Conservation (phyloP, 2,329 filamentous ascomycete genomes). For the Tolypocladium sp. region DNA sequence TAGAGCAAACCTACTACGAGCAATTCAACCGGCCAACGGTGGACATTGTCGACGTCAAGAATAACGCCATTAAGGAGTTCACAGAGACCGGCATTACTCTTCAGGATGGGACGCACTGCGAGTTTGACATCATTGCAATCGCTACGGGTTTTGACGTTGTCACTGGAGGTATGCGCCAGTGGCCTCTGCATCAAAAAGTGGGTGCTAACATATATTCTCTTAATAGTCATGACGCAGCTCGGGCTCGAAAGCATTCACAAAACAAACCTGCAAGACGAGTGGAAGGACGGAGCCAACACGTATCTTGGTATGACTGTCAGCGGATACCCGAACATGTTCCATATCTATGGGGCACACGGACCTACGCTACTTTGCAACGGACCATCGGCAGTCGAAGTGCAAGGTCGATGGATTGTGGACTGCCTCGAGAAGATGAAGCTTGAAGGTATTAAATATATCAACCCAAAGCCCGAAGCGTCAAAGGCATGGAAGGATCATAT, state of each 20-base stretch:
- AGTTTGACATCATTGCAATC: constrained; percentile 33
- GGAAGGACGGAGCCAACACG: constrained; percentile 29
- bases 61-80: constrained; percentile 30
- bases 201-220: not conserved
- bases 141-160: constrained; percentile 35
- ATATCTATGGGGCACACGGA: constrained; percentile 46
- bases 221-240: constrained; percentile 31
- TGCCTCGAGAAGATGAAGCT: constrained; percentile 37
- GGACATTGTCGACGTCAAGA: constrained; percentile 30
- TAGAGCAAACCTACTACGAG: constrained; percentile 36
- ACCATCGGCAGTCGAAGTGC: constrained; percentile 42
- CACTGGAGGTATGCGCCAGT: constrained; percentile 19
- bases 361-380: constrained; percentile 49
- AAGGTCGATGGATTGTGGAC: constrained; percentile 47
- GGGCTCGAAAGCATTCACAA: constrained; percentile 30
- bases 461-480: constrained; percentile 35
- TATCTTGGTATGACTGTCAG: constrained; percentile 34
- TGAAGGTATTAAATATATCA: constrained; percentile 38
- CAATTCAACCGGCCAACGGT: constrained; percentile 35
- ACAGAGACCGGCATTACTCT: constrained; percentile 30
- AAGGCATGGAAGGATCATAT: constrained; percentile 40
- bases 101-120: constrained; percentile 28
- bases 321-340: constrained; percentile 42
- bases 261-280: constrained; percentile 30
- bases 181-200: not conserved